phyloP scores from a whole-genome alignment of 2,329 filamentous ascomycete species.

The Ciborinia camelliae region DNA sequence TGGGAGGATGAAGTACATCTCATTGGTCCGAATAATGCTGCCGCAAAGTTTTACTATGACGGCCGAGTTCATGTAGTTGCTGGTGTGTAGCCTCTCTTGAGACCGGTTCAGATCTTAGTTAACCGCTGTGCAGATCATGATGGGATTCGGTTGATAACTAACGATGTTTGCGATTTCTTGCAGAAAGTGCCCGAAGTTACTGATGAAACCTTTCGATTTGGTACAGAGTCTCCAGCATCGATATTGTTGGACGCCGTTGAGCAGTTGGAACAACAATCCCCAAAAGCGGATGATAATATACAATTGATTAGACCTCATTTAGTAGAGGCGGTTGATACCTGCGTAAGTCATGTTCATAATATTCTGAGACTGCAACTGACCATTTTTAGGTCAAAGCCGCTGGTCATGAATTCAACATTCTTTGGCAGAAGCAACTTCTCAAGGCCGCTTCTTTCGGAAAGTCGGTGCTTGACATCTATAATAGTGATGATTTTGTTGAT shows the following conservation, averaged over 20 bases:
- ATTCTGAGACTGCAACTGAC: conserved; percentile 22
- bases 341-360: conserved; percentile 44
- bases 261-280: conserved; percentile 87
- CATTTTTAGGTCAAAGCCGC: conserved; percentile 66
- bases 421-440: conserved; percentile 95
- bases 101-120: background rate
- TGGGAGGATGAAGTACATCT: conserved; percentile 98
- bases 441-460: conserved; percentile 97
- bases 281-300: conserved; percentile 96
- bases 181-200: conserved; percentile 86
- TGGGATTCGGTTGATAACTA: conserved; percentile 85
- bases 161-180: conserved; percentile 95
- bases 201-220: conserved; percentile 83
- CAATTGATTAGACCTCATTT: conserved; percentile 86
- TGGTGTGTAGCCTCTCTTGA: conserved; percentile 49
- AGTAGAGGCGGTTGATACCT: conserved; percentile 89
- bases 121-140: conserved; percentile 57
- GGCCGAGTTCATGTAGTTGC: conserved; percentile 84
- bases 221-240: conserved; percentile 83
- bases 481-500: conserved; percentile 97
- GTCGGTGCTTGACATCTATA: conserved; percentile 94
- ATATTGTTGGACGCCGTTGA: conserved; percentile 92
- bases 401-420: conserved; percentile 82
- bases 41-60: conserved; percentile 81
- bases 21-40: conserved; percentile 77